Evolutionary conservation across 768 basidiomycete genomes (phyloP).

Genomic region (Kwoniella pini): DNA sequence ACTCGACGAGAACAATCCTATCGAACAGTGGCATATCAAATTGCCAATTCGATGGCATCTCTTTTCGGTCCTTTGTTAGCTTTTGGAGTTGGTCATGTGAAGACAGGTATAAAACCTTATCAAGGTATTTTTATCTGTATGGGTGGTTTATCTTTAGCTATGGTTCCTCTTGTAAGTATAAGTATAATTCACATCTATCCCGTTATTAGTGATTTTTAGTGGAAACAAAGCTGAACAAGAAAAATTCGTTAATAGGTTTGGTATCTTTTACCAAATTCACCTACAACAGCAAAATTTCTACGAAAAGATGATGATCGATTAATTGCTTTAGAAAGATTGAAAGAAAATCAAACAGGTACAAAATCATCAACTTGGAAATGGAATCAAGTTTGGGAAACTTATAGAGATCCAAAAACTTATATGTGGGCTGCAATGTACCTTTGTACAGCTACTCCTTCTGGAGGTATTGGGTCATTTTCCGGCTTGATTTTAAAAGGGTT

Average conservation of each 20-base stretch:
- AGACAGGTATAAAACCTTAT: conserved; percentile 17
- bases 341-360: conserved; percentile 43
- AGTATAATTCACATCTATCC: not conserved
- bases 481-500: conserved; percentile 29
- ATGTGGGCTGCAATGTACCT: conserved; percentile 24
- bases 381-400: conserved; percentile 33
- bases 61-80: conserved; percentile 28
- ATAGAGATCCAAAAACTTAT: conserved; percentile 34
- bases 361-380: conserved; percentile 28
- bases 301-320: conserved; percentile 35
- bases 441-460: conserved; percentile 15
- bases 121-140: conserved; percentile 39
- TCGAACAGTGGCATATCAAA: conserved; percentile 28
- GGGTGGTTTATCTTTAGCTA: conserved; percentile 28
- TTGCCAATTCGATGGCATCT: conserved; percentile 27
- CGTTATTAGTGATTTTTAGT: too few relatives aligned
- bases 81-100: conserved; percentile 16
- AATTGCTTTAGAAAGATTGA: conserved; percentile 38
- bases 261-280: conserved; percentile 39
- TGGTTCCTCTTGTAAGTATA: conserved; percentile 22
- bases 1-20: conserved; percentile 32
- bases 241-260: conserved; percentile 11
- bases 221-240: too few relatives aligned
- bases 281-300: conserved; percentile 40
- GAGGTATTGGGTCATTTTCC: conserved; percentile 16